Percentiles rank a stretch among this genome's conserved stretches.
phyloP scores from a whole-genome alignment of 192 early-diverging fungal species.

The Coemansia sp. region DNA sequence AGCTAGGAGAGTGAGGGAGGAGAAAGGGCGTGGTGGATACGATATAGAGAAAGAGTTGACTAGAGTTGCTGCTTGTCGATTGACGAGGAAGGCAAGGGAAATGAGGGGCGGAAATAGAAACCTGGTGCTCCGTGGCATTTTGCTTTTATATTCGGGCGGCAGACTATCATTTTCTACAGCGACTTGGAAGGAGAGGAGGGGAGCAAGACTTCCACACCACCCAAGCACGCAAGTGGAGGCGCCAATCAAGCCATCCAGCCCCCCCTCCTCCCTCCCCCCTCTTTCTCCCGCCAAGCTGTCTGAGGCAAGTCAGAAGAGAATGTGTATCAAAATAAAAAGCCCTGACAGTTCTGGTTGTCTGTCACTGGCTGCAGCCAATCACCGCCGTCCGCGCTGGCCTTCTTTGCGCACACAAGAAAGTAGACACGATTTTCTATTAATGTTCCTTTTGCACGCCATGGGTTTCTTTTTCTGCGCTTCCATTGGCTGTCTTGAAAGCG shows the following conservation, averaged over 20 bases:
- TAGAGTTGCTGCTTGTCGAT: conserved; percentile 12
- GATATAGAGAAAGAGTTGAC: background rate
- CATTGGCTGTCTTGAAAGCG: background rate
- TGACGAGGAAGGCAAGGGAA: conserved; percentile 10
- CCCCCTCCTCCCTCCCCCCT: conserved; percentile 5
- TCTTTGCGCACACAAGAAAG: conserved; percentile 1
- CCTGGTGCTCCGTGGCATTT: conserved; percentile 1
- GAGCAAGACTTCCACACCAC: background rate
- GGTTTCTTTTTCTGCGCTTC: background rate
- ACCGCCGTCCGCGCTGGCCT: no score
- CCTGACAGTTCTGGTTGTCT: background rate
- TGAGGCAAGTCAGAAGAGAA: background rate
- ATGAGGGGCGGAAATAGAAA: background rate
- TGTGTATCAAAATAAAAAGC: conserved; percentile 1
- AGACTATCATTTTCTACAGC: background rate
- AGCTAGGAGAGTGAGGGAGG: background rate
- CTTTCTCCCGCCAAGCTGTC: background rate
- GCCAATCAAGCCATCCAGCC: background rate
- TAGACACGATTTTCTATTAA: background rate
- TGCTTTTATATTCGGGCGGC: conserved; percentile 1
- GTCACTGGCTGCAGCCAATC: conserved; percentile 1
- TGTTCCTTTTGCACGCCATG: no score
- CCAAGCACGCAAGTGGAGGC: background rate
- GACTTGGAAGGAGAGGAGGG: background rate
- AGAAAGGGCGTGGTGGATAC: background rate